phyloP scores from a whole-genome alignment of 2,329 filamentous ascomycete species.

The Penicillium sp. region DNA sequence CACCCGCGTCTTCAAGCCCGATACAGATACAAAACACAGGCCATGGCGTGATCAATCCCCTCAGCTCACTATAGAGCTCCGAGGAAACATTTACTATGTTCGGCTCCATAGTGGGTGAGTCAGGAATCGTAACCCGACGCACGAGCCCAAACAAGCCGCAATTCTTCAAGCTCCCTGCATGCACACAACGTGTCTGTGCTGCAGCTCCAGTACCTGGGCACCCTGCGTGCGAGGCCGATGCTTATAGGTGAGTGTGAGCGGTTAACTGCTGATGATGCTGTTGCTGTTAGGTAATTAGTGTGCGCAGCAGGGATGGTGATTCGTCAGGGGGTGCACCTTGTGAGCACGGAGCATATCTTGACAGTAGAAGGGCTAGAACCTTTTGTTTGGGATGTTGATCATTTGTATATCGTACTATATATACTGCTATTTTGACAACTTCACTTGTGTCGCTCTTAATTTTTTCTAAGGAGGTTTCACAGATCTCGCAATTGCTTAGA shows the following conservation, averaged over 20 bases:
- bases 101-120: not conserved
- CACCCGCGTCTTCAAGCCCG: not conserved
- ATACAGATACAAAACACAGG: not conserved
- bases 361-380: constrained; percentile 17
- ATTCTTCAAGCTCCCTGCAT: constrained; percentile 4
- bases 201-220: constrained; percentile 11
- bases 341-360: constrained; percentile 21
- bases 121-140: not conserved
- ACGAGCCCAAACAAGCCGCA: constrained; percentile 1
- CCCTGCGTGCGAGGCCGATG: constrained; percentile 2
- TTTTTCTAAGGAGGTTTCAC: not conserved
- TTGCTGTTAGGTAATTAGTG: constrained; percentile 30
- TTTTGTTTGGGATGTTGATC: constrained; percentile 4
- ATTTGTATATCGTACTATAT: not conserved
- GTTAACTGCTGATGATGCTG: constrained; percentile 3
- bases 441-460: not conserved
- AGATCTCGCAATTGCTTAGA: constrained; percentile 12
- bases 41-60: constrained; percentile 5
- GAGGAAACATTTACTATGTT: not conserved
- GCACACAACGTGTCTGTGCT: constrained; percentile 1
- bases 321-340: constrained; percentile 13
- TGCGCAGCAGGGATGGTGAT: constrained; percentile 16
- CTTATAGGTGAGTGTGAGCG: constrained; percentile 5
- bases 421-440: not conserved
- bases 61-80: not conserved